A percentile compares a stretch with the other conserved stretches of the same genome.
Evolutionary conservation across 305 asterid genomes (phyloP).

Genomic region (Fraxinus platypoda): DNA sequence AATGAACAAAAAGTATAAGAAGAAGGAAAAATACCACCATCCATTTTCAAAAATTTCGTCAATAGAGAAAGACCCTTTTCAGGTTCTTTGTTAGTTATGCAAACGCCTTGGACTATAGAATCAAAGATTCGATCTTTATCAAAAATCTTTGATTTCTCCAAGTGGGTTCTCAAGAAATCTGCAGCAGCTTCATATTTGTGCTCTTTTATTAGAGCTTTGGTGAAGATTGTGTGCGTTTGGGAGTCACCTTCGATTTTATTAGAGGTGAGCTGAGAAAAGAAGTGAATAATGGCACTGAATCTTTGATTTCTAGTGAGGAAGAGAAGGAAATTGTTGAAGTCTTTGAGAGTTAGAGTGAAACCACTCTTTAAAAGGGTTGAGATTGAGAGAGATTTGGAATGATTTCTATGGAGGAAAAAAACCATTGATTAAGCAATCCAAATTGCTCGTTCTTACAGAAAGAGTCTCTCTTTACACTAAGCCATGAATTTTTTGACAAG

Average conservation of each 20-base stretch:
- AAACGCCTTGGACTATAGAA: conserved; percentile 54
- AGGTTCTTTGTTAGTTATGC: conserved; percentile 46
- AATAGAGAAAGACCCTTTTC: conserved; percentile 50
- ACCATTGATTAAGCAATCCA: neutral
- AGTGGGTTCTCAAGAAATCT: conserved; percentile 40
- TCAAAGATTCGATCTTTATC: conserved; percentile 43
- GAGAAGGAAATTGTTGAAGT: conserved; percentile 53
- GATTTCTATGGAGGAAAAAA: conserved; percentile 9
- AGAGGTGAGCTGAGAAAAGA: conserved; percentile 49
- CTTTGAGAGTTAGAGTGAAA: conserved; percentile 46
- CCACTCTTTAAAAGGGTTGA: conserved; percentile 57
- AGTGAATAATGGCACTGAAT: conserved; percentile 44
- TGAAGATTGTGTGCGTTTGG: conserved; percentile 38
- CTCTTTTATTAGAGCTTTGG: conserved; percentile 52
- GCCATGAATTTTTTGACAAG: neutral
- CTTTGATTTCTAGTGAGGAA: conserved; percentile 43
- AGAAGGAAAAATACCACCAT: conserved; percentile 48
- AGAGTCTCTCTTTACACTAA: neutral
- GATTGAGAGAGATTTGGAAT: conserved; percentile 35
- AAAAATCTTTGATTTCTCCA: conserved; percentile 32
- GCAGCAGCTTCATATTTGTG: conserved; percentile 51
- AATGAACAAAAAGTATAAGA: conserved; percentile 58
- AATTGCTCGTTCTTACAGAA: neutral
- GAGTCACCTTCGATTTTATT: conserved; percentile 40
- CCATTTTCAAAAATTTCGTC: conserved; percentile 36